Base-by-base conservation (phyloP, 139 green algal species). In the Chlamydomonas eustigma region DNA sequence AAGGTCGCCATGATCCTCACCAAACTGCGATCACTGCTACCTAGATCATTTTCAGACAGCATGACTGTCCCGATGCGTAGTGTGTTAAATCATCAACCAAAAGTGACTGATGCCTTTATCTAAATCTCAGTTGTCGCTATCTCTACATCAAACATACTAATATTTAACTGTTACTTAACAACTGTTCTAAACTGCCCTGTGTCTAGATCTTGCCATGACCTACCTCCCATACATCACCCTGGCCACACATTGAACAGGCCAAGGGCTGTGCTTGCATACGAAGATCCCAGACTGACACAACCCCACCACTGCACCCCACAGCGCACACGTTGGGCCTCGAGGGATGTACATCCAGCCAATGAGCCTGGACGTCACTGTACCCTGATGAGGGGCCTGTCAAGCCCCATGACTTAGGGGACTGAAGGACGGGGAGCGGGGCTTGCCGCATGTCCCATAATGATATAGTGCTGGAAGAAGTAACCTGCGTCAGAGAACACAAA, bases 231-330 rank as follows among this genome's bases (percentile, higher is more conserved):
- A 89, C 77, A 28, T 83, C 84, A 0, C 63, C 68, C 1, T 52
- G 63, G 5, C 58, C 74, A 36, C 33, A 30, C 1, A 24, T 30
- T 12, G n/a, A 32, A 30, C 52, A 51, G 30, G 52, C 67, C 66
- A 80, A 32, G 0, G 81, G 85, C 12, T 38, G 32, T 2, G 66
- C n/a, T 3, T 51, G 6, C n/a, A 87, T 81, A 32, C 87, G 80
- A 74, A 91, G 65, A 77, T 91, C 87, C 87, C 87, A 91, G 30
- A 89, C 50, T 25, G 84, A 80, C 58, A 89, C 77, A 2, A 6
- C 30, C 58, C 82, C 87, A 31, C 74, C 66, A 8, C 71, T 79
- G 0, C 75, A 71, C 6, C 84, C 84, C 5, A 64, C 84, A 31
- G 78, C 84, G 36, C 73, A 81, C 64, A 88, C 63, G 82, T 91